Evolutionary conservation across 176 grass and related monocot genomes (phyloP).

Genomic region (Triticum urartu): DNA sequence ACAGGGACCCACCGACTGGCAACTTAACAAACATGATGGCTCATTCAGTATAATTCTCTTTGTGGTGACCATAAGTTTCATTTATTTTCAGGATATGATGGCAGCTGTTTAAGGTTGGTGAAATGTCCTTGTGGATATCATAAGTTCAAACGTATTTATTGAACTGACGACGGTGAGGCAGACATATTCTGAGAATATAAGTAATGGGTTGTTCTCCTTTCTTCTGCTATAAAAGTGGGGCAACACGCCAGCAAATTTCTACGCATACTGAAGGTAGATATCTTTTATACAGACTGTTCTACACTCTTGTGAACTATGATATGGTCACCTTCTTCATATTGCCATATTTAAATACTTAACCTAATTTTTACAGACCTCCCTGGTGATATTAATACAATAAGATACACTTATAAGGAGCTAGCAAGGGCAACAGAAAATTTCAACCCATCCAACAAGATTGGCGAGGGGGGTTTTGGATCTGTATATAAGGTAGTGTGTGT

Average conservation of each 20-base stretch:
- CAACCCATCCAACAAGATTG: constrained; percentile 55
- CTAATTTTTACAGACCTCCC: constrained; percentile 38
- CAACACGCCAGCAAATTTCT: constrained; percentile 29
- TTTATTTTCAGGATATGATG: constrained; percentile 42
- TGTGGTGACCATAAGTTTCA: not conserved
- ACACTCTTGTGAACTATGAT: constrained; percentile 3
- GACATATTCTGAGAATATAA: constrained; percentile 2
- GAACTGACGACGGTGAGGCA: not conserved
- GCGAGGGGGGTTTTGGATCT: constrained; percentile 77
- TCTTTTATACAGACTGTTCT: constrained; percentile 21
- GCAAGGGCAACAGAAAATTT: constrained; percentile 62
- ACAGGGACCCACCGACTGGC: not conserved
- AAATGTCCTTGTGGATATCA: constrained; percentile 24
- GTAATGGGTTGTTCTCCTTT: constrained; percentile 64
- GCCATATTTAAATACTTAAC: constrained; percentile 5
- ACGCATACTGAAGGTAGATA: constrained; percentile 48
- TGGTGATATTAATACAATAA: constrained; percentile 33
- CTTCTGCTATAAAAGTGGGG: constrained; percentile 40
- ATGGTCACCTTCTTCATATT: not conserved
- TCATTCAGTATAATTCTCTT: constrained; percentile 15
- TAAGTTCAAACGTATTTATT: constrained; percentile 15
- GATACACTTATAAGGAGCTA: constrained; percentile 56
- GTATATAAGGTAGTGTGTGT: constrained; percentile 69
- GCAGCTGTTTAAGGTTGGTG: not conserved
- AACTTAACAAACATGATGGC: not conserved